These are phyloP conservation scores for Colletotrichum tamarilloi DNA, from an alignment of 2,329 filamentous ascomycete genomes.

Conservation along the genomic window DNA sequence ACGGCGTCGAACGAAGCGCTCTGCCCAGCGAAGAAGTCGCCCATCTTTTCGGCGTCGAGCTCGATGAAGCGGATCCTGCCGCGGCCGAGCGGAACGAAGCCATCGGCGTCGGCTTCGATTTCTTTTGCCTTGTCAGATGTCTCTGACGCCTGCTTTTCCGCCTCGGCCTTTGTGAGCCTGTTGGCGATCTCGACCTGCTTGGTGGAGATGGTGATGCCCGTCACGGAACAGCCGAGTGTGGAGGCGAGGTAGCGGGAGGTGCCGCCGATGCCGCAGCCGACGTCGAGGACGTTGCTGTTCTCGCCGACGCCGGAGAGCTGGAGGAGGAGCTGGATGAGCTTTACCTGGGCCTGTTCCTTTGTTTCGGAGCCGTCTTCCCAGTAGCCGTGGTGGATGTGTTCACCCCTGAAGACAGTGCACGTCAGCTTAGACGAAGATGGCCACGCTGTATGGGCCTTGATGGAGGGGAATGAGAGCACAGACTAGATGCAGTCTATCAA, in stretches of 20 bases:
- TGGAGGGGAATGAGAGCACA: not conserved
- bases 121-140: slow-evolving; percentile 21
- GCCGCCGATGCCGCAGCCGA: slow-evolving; percentile 71
- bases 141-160: slow-evolving; percentile 14
- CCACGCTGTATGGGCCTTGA: not conserved
- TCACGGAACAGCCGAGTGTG: slow-evolving; percentile 62
- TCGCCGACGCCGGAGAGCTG: slow-evolving; percentile 47
- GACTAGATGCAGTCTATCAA: not conserved
- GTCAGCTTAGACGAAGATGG: not conserved
- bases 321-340: slow-evolving; percentile 66
- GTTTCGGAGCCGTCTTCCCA: slow-evolving; percentile 62
- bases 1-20: slow-evolving; percentile 62
- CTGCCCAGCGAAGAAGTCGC: slow-evolving; percentile 57
- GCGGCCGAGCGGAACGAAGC: slow-evolving; percentile 51
- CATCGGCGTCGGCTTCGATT: slow-evolving; percentile 41
- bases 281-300: slow-evolving; percentile 59
- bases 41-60: slow-evolving; percentile 71
- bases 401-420: slow-evolving; percentile 57
- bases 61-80: slow-evolving; percentile 66
- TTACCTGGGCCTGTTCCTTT: slow-evolving; percentile 68
- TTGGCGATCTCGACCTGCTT: slow-evolving; percentile 69
- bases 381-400: slow-evolving; percentile 73
- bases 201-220: slow-evolving; percentile 69
- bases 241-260: slow-evolving; percentile 67
- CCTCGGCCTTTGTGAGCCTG: slow-evolving; percentile 56